Evolutionary conservation across 805 yeast species (phyloP).

Genomic region (Lipomyces mesembrius): DNA sequence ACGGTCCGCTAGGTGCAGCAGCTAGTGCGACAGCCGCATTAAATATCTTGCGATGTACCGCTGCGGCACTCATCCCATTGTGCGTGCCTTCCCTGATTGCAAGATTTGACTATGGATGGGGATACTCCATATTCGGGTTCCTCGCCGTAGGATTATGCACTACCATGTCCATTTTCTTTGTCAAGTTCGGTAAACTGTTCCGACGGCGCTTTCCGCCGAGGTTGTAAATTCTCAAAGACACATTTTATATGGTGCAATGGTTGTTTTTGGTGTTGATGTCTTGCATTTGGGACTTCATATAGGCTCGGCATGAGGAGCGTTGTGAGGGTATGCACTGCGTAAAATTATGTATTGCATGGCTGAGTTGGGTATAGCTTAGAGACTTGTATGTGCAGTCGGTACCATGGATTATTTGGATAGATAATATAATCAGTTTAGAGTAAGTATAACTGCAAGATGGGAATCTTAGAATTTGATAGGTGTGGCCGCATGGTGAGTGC

Average conservation of each 20-base stretch:
- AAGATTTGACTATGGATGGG: conserved; percentile 34
- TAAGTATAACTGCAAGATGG: not conserved
- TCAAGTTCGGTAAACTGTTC: conserved; percentile 24
- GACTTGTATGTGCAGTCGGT: not conserved
- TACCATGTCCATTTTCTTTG: conserved; percentile 21
- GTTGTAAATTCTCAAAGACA: conserved; percentile 4
- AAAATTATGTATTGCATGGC: not conserved
- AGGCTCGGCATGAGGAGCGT: too few relatives aligned
- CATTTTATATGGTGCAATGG: too few relatives aligned
- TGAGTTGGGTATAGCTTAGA: not conserved
- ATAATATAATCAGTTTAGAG: not conserved
- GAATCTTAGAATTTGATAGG: too few relatives aligned
- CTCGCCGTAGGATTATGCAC: conserved; percentile 29
- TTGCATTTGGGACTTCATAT: too few relatives aligned
- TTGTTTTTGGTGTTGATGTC: too few relatives aligned
- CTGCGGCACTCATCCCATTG: conserved; percentile 34
- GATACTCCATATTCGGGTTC: conserved; percentile 32
- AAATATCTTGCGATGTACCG: conserved; percentile 31
- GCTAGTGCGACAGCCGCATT: conserved; percentile 37
- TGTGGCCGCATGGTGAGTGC: too few relatives aligned
- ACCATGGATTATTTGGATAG: too few relatives aligned
- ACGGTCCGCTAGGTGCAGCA: conserved; percentile 34
- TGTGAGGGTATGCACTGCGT: not conserved
- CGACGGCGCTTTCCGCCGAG: conserved; percentile 28
- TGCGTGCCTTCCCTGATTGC: conserved; percentile 28